Evolutionary conservation across 2,329 filamentous ascomycete species (phyloP), one percentile per base, ranked within the genome.

Genomic region (Curvularia sp.): DNA sequence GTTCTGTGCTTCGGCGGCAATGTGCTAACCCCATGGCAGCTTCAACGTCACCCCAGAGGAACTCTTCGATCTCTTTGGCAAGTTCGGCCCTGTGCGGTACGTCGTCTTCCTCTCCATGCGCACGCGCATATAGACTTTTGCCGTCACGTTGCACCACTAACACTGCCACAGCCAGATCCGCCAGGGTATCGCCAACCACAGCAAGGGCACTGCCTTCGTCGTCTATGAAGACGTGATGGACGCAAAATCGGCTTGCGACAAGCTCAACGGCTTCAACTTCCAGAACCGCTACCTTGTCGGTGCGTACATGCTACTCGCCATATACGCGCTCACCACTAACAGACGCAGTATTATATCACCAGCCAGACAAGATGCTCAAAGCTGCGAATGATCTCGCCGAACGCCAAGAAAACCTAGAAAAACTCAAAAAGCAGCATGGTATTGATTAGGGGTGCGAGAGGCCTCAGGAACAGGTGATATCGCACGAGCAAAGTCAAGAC

Each of bases 211-310:
- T 53, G 95, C 94, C 69, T 99, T 97, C 80, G 95, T 99, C 72
- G 95, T 99, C 81, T 99, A 97, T 85, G 95, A 98, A 81, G 95
- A 99, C 86, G 94, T 98, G 70, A 91, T 95, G 86, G 95, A 99
- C 85, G 93, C 95, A 69, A 99, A 99, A 84, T 89, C 93, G 81
- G 95, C 95, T 76, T 98, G 95, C 85, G 95, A 99, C 84, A 97
- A 98, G 84, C 86, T 99, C 79, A 99, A 99, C 84, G 95, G 95
- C 78, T 99, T 96, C 88, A 99, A 99, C 84, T 99, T 99, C 80
- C 95, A 99, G 84, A 97, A 94, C 82, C 91, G 95, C 78, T 99
- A 99, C 81, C 91, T 99, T 72, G 95, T 99, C 75, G 93, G 92
- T 96, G 87, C 62, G 92, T 48, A 41, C 52, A 19, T 21, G 34